These are phyloP conservation scores for Cyphellophora attinorum DNA, from an alignment of 2,329 filamentous ascomycete species.

Conservation along the genomic window DNA sequence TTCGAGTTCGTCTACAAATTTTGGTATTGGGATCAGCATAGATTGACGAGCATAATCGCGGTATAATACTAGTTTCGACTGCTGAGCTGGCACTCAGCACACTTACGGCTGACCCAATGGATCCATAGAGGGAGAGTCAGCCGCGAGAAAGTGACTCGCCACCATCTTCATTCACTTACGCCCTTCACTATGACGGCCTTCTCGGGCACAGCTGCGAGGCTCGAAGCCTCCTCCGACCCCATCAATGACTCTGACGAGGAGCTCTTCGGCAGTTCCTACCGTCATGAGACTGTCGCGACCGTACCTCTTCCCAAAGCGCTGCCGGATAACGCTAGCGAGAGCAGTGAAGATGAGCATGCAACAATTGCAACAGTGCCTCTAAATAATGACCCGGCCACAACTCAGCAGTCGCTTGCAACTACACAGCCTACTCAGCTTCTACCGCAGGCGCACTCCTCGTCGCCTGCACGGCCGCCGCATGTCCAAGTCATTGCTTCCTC, in stretches of 20 bases:
- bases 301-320: conserved; percentile 10
- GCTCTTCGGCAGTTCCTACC: conserved; percentile 9
- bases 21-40: too few species aligned
- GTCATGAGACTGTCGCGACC: conserved; percentile 15
- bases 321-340: not conserved
- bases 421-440: conserved; percentile 56
- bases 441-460: conserved; percentile 24
- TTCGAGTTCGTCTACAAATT: too few species aligned
- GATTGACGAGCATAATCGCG: too few species aligned
- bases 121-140: too few species aligned
- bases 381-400: conserved; percentile 15
- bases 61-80: too few species aligned
- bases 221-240: conserved; percentile 4
- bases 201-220: not conserved
- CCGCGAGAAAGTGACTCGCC: too few species aligned
- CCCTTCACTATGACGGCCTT: not conserved
- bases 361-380: conserved; percentile 41
- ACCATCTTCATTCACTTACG: too few species aligned
- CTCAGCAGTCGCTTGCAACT: conserved; percentile 30
- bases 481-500: conserved; percentile 89
- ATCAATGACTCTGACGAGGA: conserved; percentile 15
- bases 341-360: conserved; percentile 24
- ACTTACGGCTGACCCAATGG: too few species aligned
- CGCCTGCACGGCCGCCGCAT: conserved; percentile 27
- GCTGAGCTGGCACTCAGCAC: too few species aligned